Conservation (phyloP, 352 stramenopile genomes). For the Phytophthora uliginosa region DNA sequence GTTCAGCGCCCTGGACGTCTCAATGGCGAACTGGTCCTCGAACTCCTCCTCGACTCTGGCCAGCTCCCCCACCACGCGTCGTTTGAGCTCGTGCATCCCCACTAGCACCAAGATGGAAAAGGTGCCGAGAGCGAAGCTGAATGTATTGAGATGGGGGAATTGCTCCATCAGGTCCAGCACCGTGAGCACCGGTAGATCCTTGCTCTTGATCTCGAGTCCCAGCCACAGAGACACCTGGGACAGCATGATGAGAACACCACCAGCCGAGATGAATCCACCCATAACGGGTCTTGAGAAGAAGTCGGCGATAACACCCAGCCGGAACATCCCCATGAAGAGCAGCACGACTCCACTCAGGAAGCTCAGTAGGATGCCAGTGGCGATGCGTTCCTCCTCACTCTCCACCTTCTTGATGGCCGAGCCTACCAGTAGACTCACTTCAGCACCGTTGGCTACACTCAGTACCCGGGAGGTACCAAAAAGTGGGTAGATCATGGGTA, state of each 20-base stretch:
- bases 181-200: constrained; percentile 65
- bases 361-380: constrained; percentile 75
- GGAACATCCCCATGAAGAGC: constrained; percentile 62
- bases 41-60: constrained; percentile 44
- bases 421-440: constrained; percentile 73
- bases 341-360: constrained; percentile 74
- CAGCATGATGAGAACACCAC: constrained; percentile 72
- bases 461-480: constrained; percentile 74
- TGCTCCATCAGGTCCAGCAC: constrained; percentile 60
- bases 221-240: constrained; percentile 74
- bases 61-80: constrained; percentile 54
- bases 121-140: constrained; percentile 61
- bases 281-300: constrained; percentile 85
- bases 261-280: constrained; percentile 77
- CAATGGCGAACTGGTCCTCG: constrained; percentile 55
- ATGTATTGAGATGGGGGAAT: constrained; percentile 56
- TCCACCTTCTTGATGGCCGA: constrained; percentile 65
- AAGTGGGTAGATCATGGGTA: constrained; percentile 78
- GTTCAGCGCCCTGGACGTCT: constrained; percentile 49
- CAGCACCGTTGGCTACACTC: constrained; percentile 73
- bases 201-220: constrained; percentile 55
- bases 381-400: constrained; percentile 65
- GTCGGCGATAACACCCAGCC: constrained; percentile 69
- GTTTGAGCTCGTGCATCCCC: constrained; percentile 47
- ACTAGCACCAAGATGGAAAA: constrained; percentile 63